Percentiles rank a stretch among this genome's conserved stretches.
phyloP scores from a whole-genome alignment of 2,329 filamentous ascomycete genomes.

The Lasiodiplodia hormozganensis region DNA sequence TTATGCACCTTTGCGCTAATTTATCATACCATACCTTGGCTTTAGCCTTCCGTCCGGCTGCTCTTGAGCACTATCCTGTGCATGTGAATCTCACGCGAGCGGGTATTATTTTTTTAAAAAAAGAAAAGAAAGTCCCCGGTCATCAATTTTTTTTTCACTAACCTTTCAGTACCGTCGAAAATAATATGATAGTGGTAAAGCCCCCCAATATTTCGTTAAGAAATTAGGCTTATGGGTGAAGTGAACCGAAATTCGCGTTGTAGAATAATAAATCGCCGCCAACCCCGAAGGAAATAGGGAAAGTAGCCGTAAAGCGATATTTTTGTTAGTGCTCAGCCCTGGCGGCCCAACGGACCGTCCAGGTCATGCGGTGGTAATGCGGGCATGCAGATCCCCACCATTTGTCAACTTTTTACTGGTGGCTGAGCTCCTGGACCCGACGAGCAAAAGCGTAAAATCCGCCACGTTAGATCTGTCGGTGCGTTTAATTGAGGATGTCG shows the following conservation, averaged over 20 bases:
- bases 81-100: not conserved
- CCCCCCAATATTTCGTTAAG: not conserved
- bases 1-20: not conserved
- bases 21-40: not conserved
- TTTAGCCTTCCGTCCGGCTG: not conserved
- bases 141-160: not conserved
- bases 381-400: not conserved
- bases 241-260: not conserved
- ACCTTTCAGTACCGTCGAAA: not conserved
- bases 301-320: not conserved
- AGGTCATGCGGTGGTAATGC: not conserved
- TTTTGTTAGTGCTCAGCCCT: not conserved
- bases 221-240: not conserved
- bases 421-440: not conserved
- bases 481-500: conserved; percentile 25
- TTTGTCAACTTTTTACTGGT: conserved; percentile 10
- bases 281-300: conserved; percentile 1
- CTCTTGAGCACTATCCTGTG: not conserved
- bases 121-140: not conserved
- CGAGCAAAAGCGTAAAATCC: not conserved
- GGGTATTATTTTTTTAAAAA: not conserved
- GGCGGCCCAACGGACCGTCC: not conserved
- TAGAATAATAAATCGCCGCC: not conserved
- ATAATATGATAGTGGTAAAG: not conserved
- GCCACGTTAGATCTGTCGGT: not conserved